Percentiles rank a stretch among this genome's conserved stretches.
Evolutionary conservation across 73 alveolate genomes (phyloP).

Genomic region (Paramecium primaurelia): DNA sequence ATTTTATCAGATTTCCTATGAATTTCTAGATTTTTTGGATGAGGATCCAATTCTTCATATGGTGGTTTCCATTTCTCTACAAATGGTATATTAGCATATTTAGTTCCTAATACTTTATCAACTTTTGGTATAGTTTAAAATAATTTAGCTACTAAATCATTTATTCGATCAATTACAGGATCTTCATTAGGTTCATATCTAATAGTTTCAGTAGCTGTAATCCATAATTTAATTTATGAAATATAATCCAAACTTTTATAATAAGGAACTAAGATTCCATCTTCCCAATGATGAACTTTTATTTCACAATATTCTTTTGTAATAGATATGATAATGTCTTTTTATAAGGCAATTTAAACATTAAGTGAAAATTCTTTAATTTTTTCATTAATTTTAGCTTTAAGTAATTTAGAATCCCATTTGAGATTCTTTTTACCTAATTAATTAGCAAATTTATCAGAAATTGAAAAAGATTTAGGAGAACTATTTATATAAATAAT

Average conservation of each 20-base stretch:
- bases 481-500: neutral
- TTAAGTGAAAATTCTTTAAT: neutral
- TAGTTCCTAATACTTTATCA: neutral
- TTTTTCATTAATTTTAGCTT: neutral
- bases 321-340: neutral
- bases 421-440: neutral
- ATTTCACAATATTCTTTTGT: neutral
- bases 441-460: neutral
- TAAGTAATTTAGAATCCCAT: neutral
- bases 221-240: neutral
- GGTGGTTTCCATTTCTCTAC: slow-evolving; percentile 48
- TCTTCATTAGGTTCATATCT: neutral
- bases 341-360: neutral
- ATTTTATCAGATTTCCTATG: neutral
- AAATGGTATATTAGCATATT: neutral
- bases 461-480: slow-evolving; percentile 5
- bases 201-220: neutral
- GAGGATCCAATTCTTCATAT: neutral
- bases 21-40: neutral
- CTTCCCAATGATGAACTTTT: neutral
- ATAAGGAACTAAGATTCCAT: neutral
- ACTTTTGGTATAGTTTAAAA: neutral
- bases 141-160: neutral
- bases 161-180: neutral
- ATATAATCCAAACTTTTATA: neutral